Evolutionary conservation across 1,139 yeast species (phyloP), one percentile per base, ranked within the genome.

Genomic region (Petasospora fabianii): DNA sequence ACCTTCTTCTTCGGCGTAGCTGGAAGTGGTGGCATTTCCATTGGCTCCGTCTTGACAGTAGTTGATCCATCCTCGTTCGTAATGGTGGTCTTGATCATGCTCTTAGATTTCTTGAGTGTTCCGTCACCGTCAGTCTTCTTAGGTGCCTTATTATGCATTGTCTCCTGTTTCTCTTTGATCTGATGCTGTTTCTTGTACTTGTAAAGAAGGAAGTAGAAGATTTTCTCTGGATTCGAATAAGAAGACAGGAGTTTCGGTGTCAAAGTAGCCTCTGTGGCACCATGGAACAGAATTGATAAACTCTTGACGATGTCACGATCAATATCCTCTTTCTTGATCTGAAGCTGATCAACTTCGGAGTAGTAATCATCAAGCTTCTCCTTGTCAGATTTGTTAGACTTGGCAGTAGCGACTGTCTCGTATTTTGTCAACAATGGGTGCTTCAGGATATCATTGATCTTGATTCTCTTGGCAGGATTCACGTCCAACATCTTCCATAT

Each of bases 211-310:
- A 87, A 83, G 62, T 92, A 94, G 53, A 92, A 92, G 41, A 92
- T 79, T 66, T 92, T 94, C 56, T 94, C 98, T 1, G 95, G 77
- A 49, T 83, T 84, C 39, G 79, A 74, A 21, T 69, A 75, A 0
- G 77, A 69, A 3, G 80, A 69, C 35, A 83, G 53, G 31, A 92
- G 68, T 43, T 79, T 74, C 8, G 74, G 62, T 27, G 84, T 65
- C 27, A 92, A 77, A 11, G 73, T 64, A 15, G 75, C 71, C 42
- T 77, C 76, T 28, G 78, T 71, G 42, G 87, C 85, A 35, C 96
- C 96, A 59, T 90, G 97, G 80, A 96, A 92, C 42, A 92, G 66
- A 22, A 90, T 88, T 41, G 87, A 86, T 50, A 94, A 69, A 55
- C 87, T 90, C 54, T 85, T 83, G 53, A 92, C 69, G 37, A 92